phyloP scores from a whole-genome alignment of 345 rosid species.

The Ailanthus altissimus region DNA sequence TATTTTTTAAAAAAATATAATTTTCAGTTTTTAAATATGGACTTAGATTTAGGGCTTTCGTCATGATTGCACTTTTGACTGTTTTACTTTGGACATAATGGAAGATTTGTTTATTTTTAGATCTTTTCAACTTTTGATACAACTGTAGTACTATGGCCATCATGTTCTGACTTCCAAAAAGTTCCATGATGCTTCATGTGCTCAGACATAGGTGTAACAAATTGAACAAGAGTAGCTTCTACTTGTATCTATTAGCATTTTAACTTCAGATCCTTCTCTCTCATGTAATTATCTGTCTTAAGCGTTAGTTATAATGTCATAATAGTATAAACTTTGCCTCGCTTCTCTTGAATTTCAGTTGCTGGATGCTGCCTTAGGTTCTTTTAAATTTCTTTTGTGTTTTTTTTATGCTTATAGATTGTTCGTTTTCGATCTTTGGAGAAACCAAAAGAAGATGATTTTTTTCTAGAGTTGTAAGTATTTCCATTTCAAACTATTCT shows the following conservation, averaged over 20 bases:
- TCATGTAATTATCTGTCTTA: background rate
- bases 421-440: conserved; percentile 91
- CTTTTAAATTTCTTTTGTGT: conserved; percentile 17
- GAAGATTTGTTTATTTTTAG: background rate
- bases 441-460: conserved; percentile 90
- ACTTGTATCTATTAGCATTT: background rate
- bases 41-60: background rate
- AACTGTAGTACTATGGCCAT: background rate
- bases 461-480: conserved; percentile 84
- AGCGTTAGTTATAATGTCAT: background rate
- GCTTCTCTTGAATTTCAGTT: conserved; percentile 5
- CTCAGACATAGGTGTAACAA: background rate
- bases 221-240: background rate
- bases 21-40: background rate
- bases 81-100: background rate
- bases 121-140: conserved; percentile 7
- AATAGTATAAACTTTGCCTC: background rate
- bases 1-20: no score
- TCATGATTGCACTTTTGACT: background rate
- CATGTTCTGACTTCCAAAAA: background rate
- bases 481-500: conserved; percentile 3
- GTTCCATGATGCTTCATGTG: background rate
- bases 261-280: background rate
- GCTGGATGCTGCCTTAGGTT: background rate
- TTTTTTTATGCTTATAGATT: conserved; percentile 43